Base-by-base conservation (phyloP, 2,329 filamentous ascomycete species). In the Fusarium mexicanum region DNA sequence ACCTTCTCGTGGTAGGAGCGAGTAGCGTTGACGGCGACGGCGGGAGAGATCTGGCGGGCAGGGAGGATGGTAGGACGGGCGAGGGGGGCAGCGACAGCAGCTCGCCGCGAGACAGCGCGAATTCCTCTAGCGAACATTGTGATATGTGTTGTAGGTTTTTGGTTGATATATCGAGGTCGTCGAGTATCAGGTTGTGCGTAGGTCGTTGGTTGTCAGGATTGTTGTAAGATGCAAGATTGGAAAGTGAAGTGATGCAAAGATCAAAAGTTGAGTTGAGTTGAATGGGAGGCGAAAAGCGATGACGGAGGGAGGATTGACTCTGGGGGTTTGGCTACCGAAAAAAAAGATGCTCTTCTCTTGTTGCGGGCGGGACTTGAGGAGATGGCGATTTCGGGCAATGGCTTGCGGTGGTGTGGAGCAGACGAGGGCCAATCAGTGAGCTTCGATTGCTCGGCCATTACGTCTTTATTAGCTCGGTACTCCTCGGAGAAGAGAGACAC, bases 1-100 rank as follows among this genome's bases (percentile, higher is more conserved):
- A 85, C 87, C 81, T 88, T 88, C 81, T 88, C 87, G 79, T 88
- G 87, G 76, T 88, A 88, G 37, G 83, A 84, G 44, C 87, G 83
- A 60, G 81, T 83, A 61, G 85, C 81, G 57, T 83, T 80, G 74
- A 83, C 79, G 54, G 85, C 77, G 44, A 80, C 79, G 35, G 82
- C 81, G 65, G 82, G 84, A 41, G 85, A 80, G 63, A 84, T 80
- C 77, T 85, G 85, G 46, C 85, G 84, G 60, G 81, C 80, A 64
- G 83, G 73, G 65, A 83, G 71, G 61, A 82, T 76, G 46, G 84
- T 77, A 74, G 85, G 78, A 69, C 82, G 78, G 61, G 67, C 75
- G 78, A 85, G 66, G 76, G 85, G 79, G 63, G 83, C 80, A 38
- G 83, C 81, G 71, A 87, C 79, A 48, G 76, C 76, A 84, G 81